These are phyloP conservation scores for Cyberlindnera petersonii DNA, from an alignment of 805 yeast genomes.

Conservation along the genomic window DNA sequence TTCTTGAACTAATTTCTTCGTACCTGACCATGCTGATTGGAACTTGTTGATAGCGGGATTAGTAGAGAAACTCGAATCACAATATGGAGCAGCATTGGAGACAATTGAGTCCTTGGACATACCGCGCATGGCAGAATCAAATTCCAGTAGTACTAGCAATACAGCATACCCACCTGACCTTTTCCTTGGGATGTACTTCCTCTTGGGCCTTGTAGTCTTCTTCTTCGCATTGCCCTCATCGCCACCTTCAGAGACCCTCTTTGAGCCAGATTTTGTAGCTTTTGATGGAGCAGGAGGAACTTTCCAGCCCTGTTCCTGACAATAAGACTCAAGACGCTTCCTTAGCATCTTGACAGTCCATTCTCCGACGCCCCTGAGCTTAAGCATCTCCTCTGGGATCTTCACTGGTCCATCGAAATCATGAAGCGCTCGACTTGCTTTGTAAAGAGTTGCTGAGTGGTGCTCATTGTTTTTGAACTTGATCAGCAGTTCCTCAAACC, in stretches of 20 bases:
- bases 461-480: conserved; percentile 50
- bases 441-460: conserved; percentile 47
- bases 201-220: conserved; percentile 24
- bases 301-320: conserved; percentile 45
- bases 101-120: conserved; percentile 59
- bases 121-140: conserved; percentile 50
- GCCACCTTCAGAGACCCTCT: conserved; percentile 2
- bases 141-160: conserved; percentile 50
- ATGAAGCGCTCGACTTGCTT: conserved; percentile 52
- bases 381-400: conserved; percentile 46
- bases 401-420: conserved; percentile 41
- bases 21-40: conserved; percentile 73
- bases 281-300: conserved; percentile 36
- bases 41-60: conserved; percentile 60
- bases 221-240: conserved; percentile 7
- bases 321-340: conserved; percentile 46
- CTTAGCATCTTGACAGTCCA: conserved; percentile 53
- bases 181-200: conserved; percentile 62
- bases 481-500: conserved; percentile 54
- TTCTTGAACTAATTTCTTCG: conserved; percentile 57
- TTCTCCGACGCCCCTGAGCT: conserved; percentile 68
- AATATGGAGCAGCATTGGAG: conserved; percentile 48
- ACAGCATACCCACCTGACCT: conserved; percentile 87
- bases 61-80: conserved; percentile 53
- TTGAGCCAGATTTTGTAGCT: conserved; percentile 12